These are phyloP conservation scores for Penicillium coffeae DNA, from an alignment of 495 filamentous ascomycete genomes.

Conservation along the genomic window DNA sequence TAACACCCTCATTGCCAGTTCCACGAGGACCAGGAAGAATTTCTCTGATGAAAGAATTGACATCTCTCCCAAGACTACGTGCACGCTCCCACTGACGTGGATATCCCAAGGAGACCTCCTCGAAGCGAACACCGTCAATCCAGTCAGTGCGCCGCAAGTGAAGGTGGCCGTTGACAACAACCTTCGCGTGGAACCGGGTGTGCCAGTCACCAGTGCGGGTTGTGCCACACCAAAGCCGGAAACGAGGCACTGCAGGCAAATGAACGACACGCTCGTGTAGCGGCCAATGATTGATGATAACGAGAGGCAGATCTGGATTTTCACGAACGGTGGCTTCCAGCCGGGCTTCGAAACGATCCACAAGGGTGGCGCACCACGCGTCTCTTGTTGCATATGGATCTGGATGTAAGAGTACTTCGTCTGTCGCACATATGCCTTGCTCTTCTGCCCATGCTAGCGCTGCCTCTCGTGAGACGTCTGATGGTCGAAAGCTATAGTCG, in stretches of 20 bases:
- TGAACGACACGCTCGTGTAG: neutral
- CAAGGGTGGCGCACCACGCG: neutral
- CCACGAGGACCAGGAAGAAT: neutral
- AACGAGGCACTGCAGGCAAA: neutral
- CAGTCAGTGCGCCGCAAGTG: neutral
- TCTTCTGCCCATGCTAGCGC: neutral
- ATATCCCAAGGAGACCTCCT: neutral
- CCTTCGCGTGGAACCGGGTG: neutral
- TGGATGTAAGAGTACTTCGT: neutral
- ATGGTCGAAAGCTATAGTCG: neutral
- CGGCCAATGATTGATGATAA: neutral
- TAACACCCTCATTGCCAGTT: neutral
- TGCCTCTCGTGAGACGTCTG: neutral
- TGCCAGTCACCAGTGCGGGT: neutral
- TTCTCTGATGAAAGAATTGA: neutral
- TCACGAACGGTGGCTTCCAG: neutral
- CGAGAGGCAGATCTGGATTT: neutral
- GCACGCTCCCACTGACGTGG: neutral
- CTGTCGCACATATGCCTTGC: neutral
- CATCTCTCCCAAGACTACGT: neutral
- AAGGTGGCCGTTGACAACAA: neutral
- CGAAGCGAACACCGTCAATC: neutral
- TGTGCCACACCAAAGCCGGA: neutral
- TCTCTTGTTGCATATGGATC: neutral
- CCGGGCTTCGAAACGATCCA: neutral